Evolutionary conservation across 306 rosid species (phyloP).

Genomic region (Sesbania bispinosa): DNA sequence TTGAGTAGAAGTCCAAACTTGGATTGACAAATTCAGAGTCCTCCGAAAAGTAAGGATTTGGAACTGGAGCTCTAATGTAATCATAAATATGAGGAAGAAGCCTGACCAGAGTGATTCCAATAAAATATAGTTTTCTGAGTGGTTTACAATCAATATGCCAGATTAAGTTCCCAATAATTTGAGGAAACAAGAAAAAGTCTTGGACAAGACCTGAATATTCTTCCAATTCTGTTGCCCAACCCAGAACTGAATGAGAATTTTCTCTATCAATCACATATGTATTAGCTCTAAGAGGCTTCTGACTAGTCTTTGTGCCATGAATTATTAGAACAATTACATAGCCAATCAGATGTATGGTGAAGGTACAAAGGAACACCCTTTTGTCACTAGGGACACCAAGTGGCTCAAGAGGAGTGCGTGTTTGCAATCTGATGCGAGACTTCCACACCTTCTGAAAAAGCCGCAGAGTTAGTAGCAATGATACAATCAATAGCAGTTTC

Average conservation of each 20-base stretch:
- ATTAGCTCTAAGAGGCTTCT: slow-evolving; percentile 35
- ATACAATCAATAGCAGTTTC: slow-evolving; percentile 67
- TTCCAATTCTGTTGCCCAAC: slow-evolving; percentile 66
- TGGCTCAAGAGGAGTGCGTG: slow-evolving; percentile 55
- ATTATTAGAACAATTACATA: slow-evolving; percentile 49
- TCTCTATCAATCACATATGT: slow-evolving; percentile 14
- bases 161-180: slow-evolving; percentile 70
- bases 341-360: slow-evolving; percentile 55
- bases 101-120: slow-evolving; percentile 79
- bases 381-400: slow-evolving; percentile 66
- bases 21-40: slow-evolving; percentile 78
- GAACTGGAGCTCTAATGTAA: slow-evolving; percentile 53
- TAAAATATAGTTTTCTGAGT: slow-evolving; percentile 69
- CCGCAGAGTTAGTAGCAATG: slow-evolving; percentile 71
- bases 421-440: slow-evolving; percentile 65
- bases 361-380: slow-evolving; percentile 51
- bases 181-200: slow-evolving; percentile 89
- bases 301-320: slow-evolving; percentile 43
- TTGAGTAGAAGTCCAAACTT: slow-evolving; percentile 63
- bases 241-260: slow-evolving; percentile 33
- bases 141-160: slow-evolving; percentile 81
- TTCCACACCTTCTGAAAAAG: slow-evolving; percentile 94
- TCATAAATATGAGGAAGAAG: slow-evolving; percentile 86
- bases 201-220: slow-evolving; percentile 86
- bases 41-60: slow-evolving; percentile 61